phyloP scores from a whole-genome alignment of 768 basidiomycete genomes.

The Polyporus arcularius region DNA sequence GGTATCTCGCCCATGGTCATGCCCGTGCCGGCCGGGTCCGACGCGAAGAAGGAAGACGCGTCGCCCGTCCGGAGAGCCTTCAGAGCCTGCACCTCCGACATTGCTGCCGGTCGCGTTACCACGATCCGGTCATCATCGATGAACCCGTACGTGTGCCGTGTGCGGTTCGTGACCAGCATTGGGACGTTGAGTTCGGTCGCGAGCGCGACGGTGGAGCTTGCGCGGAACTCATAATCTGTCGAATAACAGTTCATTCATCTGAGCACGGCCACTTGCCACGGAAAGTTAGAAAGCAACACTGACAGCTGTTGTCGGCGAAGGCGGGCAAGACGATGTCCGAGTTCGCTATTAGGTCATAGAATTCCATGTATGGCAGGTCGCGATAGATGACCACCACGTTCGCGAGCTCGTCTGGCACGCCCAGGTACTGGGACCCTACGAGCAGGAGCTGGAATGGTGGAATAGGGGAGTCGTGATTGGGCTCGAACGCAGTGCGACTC shows the following conservation, averaged over 20 bases:
- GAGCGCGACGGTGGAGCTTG: constrained; percentile 43
- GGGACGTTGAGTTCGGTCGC: constrained; percentile 39
- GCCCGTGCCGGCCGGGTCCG: constrained; percentile 16
- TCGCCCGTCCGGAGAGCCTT: constrained; percentile 38
- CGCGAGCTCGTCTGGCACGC: constrained; percentile 35
- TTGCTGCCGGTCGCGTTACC: constrained; percentile 41
- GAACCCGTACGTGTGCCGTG: constrained; percentile 39
- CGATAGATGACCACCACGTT: constrained; percentile 36
- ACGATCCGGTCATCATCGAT: constrained; percentile 38
- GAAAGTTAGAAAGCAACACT: neutral
- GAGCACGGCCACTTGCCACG: neutral
- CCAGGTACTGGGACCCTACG: constrained; percentile 34
- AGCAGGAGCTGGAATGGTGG: constrained; percentile 32
- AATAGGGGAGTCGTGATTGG: constrained; percentile 15
- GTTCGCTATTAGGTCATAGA: constrained; percentile 36
- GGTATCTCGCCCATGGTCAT: constrained; percentile 20
- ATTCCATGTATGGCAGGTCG: constrained; percentile 37
- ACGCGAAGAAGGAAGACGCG: constrained; percentile 26
- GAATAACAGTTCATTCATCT: neutral
- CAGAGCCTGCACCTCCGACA: constrained; percentile 41
- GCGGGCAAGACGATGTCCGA: constrained; percentile 45
- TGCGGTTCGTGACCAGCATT: constrained; percentile 43
- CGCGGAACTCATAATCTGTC: constrained; percentile 38
- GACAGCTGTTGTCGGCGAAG: constrained; percentile 28
- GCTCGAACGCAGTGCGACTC: constrained; percentile 18